A percentile compares a stretch with the other conserved stretches of the same genome.
Evolutionary conservation across 345 rosid species (phyloP).

Genomic region (Eucalyptus marginata): DNA sequence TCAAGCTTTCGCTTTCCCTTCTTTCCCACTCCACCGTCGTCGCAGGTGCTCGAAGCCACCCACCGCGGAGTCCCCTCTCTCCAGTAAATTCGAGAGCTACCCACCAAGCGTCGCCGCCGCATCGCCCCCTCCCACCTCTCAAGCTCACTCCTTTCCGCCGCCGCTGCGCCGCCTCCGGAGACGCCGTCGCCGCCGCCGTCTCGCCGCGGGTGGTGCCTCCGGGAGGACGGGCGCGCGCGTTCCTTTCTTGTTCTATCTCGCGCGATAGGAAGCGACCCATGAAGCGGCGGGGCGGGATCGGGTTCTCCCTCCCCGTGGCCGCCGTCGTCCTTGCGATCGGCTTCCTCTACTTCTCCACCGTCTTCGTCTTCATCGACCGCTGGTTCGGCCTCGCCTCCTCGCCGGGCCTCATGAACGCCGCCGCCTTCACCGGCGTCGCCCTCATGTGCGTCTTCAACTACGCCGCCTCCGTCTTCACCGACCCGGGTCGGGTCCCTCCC

Average conservation of each 20-base stretch:
- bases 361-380: conserved; percentile 73
- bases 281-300: conserved; percentile 42
- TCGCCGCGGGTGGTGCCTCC: background rate
- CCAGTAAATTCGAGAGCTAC: background rate
- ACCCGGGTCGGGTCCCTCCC: conserved; percentile 82
- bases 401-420: conserved; percentile 68
- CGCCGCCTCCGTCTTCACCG: conserved; percentile 43
- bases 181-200: background rate
- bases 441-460: conserved; percentile 53
- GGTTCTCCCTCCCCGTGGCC: conserved; percentile 53
- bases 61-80: background rate
- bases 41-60: background rate
- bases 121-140: background rate
- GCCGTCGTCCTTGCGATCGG: conserved; percentile 54
- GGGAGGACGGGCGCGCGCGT: background rate
- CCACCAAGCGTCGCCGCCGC: background rate
- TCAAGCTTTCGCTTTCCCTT: background rate
- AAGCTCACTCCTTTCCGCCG: background rate
- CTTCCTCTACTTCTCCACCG: conserved; percentile 58
- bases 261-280: background rate
- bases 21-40: background rate
- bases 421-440: conserved; percentile 58
- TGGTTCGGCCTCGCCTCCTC: conserved; percentile 85
- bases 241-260: background rate
- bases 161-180: background rate